Base-by-base conservation (phyloP, 1,284 basidiomycete genomes). In the Wolfiporia cocos region DNA sequence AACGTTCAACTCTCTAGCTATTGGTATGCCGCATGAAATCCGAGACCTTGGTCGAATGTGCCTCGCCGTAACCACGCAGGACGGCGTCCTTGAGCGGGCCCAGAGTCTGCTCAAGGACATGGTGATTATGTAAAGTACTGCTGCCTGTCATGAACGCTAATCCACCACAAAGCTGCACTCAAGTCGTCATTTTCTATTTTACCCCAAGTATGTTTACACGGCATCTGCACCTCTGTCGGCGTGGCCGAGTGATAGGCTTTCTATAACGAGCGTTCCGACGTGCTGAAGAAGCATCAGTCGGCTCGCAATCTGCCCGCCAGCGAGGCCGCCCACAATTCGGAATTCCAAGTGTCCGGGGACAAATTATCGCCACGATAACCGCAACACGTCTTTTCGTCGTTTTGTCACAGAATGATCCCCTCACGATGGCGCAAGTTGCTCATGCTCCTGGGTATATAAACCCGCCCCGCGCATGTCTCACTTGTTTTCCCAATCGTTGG, bases 21-120 rank as follows among this genome's bases (percentile, higher is more conserved):
- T 96, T 99, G 53, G 96, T 99, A 18, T 99, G 96, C 68, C 82
- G 91, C 45, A 99, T 96, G 96, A 99, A 67, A 93, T 99, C 54
- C 83, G 90, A 44, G 96, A 99, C 69, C 74, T 99, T 33, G 93
- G 89, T 69, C 81, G 96, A 39, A 99, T 99, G 96, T 98, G 92
- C 60, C 92, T 99, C 64, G 92, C 97, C 50, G 76, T 99, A 37
- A 86, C 83, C 50, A 96, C 95, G 1, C 96, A 99, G 65, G 95
- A 99, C 57, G 92, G 91, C 47, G 94, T 99, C 32, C 88, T 99
- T 40, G 96, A 99, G 65, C 96, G 99, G 68, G 94, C 91, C 20
- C 75, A 94, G 34, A 73, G 93, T 49, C 93, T 96, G 56, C 77
- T 97, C 14, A 94, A 97, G 57, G 93, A 97, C 60, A 74, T 96